Evolutionary conservation across 2,329 filamentous ascomycete genomes (phyloP).

Genomic region (Venturiaceae sp.): DNA sequence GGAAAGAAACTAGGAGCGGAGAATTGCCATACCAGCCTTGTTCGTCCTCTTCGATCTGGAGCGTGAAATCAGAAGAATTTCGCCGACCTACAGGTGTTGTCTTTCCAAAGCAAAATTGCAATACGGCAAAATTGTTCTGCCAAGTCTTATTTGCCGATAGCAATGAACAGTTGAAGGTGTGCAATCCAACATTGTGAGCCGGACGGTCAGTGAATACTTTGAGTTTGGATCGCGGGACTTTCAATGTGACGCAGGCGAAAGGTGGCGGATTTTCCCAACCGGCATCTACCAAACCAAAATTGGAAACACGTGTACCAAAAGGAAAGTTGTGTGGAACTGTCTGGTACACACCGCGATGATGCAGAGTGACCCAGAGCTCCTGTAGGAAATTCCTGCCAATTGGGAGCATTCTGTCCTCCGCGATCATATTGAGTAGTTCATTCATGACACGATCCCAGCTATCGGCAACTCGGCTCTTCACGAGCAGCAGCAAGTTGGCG

Average conservation of each 20-base stretch:
- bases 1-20: background rate
- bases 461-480: background rate
- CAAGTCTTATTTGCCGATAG: conserved; percentile 7
- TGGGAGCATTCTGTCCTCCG: background rate
- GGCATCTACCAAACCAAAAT: background rate
- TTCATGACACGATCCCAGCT: background rate
- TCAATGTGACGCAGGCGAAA: background rate
- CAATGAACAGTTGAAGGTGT: conserved; percentile 10
- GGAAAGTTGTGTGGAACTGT: too few relatives aligned
- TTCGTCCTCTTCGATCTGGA: background rate
- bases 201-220: background rate
- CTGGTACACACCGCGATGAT: background rate
- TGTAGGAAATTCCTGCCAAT: background rate
- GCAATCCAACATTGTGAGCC: background rate
- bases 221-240: background rate
- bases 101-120: conserved; percentile 17
- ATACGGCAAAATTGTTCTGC: conserved; percentile 14
- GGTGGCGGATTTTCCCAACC: background rate
- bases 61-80: conserved; percentile 9
- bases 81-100: conserved; percentile 11
- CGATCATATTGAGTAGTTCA: background rate
- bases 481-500: background rate
- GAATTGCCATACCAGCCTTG: conserved; percentile 1
- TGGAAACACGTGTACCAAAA: too few relatives aligned
- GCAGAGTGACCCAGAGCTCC: background rate